Evolutionary conservation across 2,329 filamentous ascomycete species (phyloP).

Genomic region (Thielaviopsis euricoi): DNA sequence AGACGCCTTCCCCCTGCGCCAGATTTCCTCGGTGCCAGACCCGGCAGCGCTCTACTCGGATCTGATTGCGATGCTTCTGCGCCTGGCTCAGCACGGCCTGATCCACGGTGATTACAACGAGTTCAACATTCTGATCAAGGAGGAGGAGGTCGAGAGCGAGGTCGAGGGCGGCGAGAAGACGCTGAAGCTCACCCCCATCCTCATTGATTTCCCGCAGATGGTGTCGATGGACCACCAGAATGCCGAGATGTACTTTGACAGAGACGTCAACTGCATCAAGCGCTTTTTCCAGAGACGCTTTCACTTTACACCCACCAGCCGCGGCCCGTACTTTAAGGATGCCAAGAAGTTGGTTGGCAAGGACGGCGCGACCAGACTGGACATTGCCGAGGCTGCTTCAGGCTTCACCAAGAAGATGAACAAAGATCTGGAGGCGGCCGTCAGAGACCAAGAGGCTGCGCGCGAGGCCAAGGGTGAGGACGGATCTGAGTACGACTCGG

Average conservation of each 20-base stretch:
- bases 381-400: conserved; percentile 78
- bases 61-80: conserved; percentile 70
- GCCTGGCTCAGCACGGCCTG: conserved; percentile 67
- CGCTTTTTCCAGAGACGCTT: conserved; percentile 83
- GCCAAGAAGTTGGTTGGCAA: conserved; percentile 58
- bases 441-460: conserved; percentile 54
- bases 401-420: conserved; percentile 96
- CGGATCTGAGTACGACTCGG: conserved; percentile 18
- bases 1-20: conserved; percentile 79
- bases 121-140: conserved; percentile 78
- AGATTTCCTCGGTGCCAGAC: conserved; percentile 70
- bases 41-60: conserved; percentile 82
- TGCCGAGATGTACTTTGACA: conserved; percentile 93
- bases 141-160: conserved; percentile 23
- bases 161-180: conserved; percentile 18
- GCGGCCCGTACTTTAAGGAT: conserved; percentile 73
- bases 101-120: conserved; percentile 99
- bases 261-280: conserved; percentile 90
- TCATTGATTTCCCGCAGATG: conserved; percentile 98
- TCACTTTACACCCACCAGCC: conserved; percentile 65
- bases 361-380: conserved; percentile 52
- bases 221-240: conserved; percentile 87
- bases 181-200: conserved; percentile 49
- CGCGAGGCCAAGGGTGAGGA: conserved; percentile 23
- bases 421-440: conserved; percentile 81